Percentiles rank a stretch among this genome's conserved stretches.
Conservation (phyloP, 495 filamentous ascomycete species). For the Massariosphaeria phaeospora region DNA sequence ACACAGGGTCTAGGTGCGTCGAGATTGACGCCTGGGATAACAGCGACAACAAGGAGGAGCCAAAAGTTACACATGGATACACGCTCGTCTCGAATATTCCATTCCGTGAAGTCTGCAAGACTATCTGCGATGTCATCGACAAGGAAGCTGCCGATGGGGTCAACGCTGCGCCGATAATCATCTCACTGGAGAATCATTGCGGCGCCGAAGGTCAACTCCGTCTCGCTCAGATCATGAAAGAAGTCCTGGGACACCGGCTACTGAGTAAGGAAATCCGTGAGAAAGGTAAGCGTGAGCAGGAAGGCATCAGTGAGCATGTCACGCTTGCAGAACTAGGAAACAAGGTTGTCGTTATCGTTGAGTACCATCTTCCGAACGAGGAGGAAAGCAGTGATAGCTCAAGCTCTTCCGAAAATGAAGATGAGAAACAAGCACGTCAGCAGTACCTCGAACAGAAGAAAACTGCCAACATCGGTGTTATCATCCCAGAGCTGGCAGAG, state of each 20-base stretch:
- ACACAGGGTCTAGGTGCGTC: conserved; percentile 50
- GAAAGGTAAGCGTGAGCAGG: conserved; percentile 44
- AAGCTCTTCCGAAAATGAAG: conserved; percentile 41
- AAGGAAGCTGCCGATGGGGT: conserved; percentile 39
- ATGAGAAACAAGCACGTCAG: conserved; percentile 40
- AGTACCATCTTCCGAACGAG: conserved; percentile 51
- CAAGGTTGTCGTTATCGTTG: conserved; percentile 53
- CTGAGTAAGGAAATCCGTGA: conserved; percentile 45
- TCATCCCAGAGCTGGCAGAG: conserved; percentile 51
- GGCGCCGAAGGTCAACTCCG: conserved; percentile 44
- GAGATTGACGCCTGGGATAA: conserved; percentile 57
- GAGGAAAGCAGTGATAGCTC: conserved; percentile 29
- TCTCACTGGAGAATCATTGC: conserved; percentile 55
- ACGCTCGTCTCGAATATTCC: conserved; percentile 52
- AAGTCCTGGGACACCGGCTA: conserved; percentile 50
- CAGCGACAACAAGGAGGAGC: conserved; percentile 46
- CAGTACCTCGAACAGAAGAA: conserved; percentile 45
- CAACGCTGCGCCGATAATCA: conserved; percentile 46
- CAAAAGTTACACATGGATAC: conserved; percentile 54
- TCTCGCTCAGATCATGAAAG: conserved; percentile 51
- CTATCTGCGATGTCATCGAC: conserved; percentile 48
- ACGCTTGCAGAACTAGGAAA: conserved; percentile 46
- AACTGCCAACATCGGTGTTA: conserved; percentile 35
- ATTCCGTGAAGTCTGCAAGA: conserved; percentile 51
- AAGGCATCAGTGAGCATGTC: conserved; percentile 42